Evolutionary conservation across 2,329 filamentous ascomycete species (phyloP), one percentile per base, ranked within the genome.

Genomic region (Madurella fahalii): DNA sequence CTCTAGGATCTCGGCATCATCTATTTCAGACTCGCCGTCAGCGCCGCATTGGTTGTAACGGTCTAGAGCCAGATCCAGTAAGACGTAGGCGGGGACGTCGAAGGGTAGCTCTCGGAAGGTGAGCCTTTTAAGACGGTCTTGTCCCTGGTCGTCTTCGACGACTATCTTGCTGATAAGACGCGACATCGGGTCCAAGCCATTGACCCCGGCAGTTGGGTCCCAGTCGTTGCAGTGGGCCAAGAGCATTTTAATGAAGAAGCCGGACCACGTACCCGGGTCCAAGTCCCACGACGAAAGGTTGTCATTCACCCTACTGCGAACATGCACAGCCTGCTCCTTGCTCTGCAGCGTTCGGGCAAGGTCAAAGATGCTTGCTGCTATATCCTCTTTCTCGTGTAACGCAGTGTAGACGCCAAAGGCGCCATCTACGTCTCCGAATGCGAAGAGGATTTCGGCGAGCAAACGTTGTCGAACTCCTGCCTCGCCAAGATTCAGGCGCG

Each of bases 1-100:
- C 4, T 32, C 3, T 5, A 61, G 25, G 3, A 61, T 30, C 5
- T 15, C 11, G 3, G 16, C 25, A 3, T 46, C n/a, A 4, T 59
- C 25, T 16, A 60, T 32, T 2, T 17, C n/a, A n/a, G n/a, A 17
- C 0, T 8, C 18, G 1, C 42, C 48, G 1, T 17, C 12, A 5
- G 51, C 30, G 12, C 44, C 39, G 15, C n/a, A 31, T 9, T 58
- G 50, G 20, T 62, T 62, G 41, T 56, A 60, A 13, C 50, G 30
- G 9, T 30, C 31, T 8, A 61, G 40, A 2, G 54, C 43, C 20
- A 56, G 52, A 17, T 42, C 39, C 32, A 63, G 46, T 16, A 57
- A 18, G 2, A 47, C 13, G 48, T 57, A 61, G 3, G 40, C 32
- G 5, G 46, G 56, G 5, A 58, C 13, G 40, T 59, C 59, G 30